phyloP scores from a whole-genome alignment of 2,329 filamentous ascomycete genomes.

The Verticillium zaregamsianum region DNA sequence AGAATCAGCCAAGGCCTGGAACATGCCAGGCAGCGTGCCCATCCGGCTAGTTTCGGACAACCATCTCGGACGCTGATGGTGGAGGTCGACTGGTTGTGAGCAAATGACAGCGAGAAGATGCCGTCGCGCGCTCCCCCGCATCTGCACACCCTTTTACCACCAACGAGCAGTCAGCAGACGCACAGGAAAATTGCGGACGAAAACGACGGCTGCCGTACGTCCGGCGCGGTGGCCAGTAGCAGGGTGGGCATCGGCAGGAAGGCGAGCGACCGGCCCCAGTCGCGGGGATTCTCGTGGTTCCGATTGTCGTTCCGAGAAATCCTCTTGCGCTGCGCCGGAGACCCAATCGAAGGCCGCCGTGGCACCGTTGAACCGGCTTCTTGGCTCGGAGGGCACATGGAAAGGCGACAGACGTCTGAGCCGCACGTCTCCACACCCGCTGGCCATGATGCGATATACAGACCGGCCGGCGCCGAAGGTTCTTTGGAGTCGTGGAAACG shows the following conservation, averaged over 20 bases:
- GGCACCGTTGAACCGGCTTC: background rate
- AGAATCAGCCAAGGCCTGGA: background rate
- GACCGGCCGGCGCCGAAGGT: background rate
- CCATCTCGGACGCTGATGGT: background rate
- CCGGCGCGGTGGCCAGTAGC: background rate
- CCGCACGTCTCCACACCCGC: background rate
- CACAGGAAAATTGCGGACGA: background rate
- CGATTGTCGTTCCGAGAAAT: slow-evolving; percentile 11
- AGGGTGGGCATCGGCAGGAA: background rate
- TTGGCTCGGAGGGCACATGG: slow-evolving; percentile 1
- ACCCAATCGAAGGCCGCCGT: slow-evolving; percentile 1
- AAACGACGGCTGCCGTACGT: background rate
- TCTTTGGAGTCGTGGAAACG: background rate
- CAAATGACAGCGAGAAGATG: background rate
- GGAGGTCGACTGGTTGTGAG: background rate
- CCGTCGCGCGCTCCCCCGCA: background rate
- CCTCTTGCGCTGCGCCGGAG: background rate
- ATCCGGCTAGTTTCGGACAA: background rate
- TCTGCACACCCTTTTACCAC: background rate
- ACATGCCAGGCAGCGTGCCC: background rate
- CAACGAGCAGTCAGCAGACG: background rate
- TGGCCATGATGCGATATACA: background rate
- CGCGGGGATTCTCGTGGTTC: slow-evolving; percentile 11
- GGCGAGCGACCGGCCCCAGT: background rate
- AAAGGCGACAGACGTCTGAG: background rate